phyloP scores from a whole-genome alignment of 2,329 filamentous ascomycete genomes.

The Scedosporium minutisporum region DNA sequence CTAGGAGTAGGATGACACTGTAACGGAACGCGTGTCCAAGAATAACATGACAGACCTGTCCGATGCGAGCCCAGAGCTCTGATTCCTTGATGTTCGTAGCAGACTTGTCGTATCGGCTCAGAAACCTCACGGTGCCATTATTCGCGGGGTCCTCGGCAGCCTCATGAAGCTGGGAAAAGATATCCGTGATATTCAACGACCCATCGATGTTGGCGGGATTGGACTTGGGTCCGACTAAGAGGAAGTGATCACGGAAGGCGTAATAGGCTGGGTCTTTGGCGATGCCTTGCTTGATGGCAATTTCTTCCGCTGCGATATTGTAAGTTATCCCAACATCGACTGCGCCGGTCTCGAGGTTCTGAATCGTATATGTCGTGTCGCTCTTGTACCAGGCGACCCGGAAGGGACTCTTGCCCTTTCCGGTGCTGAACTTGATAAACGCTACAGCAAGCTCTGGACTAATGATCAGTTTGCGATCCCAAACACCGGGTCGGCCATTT shows the following conservation, averaged over 20 bases:
- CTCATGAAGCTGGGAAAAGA: too few species aligned
- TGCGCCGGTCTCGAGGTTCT: constrained; percentile 27
- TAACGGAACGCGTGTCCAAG: too few species aligned
- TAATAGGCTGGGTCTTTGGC: constrained; percentile 23
- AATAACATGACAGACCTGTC: constrained; percentile 19
- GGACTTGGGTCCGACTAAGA: constrained; percentile 11
- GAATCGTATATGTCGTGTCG: constrained; percentile 35
- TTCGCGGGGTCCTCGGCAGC: too few species aligned
- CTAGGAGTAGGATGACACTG: too few species aligned
- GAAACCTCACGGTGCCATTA: constrained; percentile 24
- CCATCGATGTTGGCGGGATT: too few species aligned
- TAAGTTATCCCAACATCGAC: constrained; percentile 37
- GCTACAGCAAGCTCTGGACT: too few species aligned
- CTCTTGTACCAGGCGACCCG: constrained; percentile 33
- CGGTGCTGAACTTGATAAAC: too few species aligned
- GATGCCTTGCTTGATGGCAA: constrained; percentile 30
- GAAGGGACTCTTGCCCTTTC: constrained; percentile 20
- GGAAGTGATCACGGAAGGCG: constrained; percentile 29
- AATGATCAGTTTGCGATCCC: too few species aligned
- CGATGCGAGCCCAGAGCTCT: constrained; percentile 32
- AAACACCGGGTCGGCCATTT: too few species aligned
- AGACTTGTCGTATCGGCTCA: constrained; percentile 36
- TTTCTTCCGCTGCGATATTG: constrained; percentile 28
- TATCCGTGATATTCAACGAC: too few species aligned
- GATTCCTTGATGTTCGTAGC: constrained; percentile 40